Percentiles rank a stretch among this genome's conserved stretches.
phyloP scores from a whole-genome alignment of 2,329 filamentous ascomycete genomes.

The Acrocalymma vagum region DNA sequence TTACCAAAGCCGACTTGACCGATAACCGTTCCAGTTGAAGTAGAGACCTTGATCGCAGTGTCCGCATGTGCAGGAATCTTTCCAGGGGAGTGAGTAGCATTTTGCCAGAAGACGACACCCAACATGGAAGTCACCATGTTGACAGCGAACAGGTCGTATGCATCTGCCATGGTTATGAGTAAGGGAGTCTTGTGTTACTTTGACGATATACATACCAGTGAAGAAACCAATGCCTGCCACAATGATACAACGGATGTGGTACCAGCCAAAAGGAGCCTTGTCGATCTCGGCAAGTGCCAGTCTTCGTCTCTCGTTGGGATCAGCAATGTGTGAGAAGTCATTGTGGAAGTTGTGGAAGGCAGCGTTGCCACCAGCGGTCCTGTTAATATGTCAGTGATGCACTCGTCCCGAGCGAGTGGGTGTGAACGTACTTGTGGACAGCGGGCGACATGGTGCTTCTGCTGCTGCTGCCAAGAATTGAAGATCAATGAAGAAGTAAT shows the following conservation, averaged over 20 bases:
- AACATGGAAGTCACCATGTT: conserved; percentile 66
- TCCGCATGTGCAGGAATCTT: conserved; percentile 72
- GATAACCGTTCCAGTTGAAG: conserved; percentile 82
- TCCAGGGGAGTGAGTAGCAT: conserved; percentile 49
- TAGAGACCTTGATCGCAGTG: conserved; percentile 85
- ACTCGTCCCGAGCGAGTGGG: too few relatives aligned
- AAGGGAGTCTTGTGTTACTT: conserved; percentile 9
- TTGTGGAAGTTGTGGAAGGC: conserved; percentile 39
- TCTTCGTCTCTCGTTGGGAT: conserved; percentile 46
- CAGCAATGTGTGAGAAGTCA: conserved; percentile 34
- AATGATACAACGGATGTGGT: conserved; percentile 78
- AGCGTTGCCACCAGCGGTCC: conserved; percentile 30
- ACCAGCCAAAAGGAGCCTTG: conserved; percentile 57
- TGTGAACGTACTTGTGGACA: too few relatives aligned
- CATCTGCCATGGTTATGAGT: conserved; percentile 42
- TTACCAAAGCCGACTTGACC: conserved; percentile 77
- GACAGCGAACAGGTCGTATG: conserved; percentile 73
- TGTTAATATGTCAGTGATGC: too few relatives aligned
- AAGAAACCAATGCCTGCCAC: conserved; percentile 90
- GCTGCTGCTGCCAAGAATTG: too few relatives aligned
- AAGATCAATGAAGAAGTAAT: too few relatives aligned
- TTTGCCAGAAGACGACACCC: conserved; percentile 79
- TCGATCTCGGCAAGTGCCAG: conserved; percentile 47
- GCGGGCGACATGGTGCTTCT: too few relatives aligned
- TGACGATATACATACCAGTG: conserved; percentile 75